Conservation (phyloP, 2,329 filamentous ascomycete genomes). For the Epichloe gansuensis region DNA sequence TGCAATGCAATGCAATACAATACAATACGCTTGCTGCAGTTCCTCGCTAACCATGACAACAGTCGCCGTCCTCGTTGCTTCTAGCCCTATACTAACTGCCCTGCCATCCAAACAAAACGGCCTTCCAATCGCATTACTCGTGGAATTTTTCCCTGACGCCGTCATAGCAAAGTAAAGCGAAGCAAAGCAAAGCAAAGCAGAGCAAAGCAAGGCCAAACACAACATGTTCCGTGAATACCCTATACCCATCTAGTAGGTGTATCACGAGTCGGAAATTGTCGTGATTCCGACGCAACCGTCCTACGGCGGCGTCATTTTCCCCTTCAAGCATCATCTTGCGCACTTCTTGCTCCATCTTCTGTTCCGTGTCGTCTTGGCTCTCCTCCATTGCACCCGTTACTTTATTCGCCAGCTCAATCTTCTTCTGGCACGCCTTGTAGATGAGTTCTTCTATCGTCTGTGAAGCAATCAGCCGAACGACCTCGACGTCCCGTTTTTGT, state of each 20-base stretch:
- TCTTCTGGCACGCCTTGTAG: conserved; percentile 80
- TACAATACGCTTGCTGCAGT: too few species aligned
- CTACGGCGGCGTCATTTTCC: conserved; percentile 28
- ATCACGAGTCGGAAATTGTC: neutral
- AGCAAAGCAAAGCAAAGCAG: too few species aligned
- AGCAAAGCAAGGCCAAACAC: too few species aligned
- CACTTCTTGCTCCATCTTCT: conserved; percentile 32
- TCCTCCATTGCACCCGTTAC: conserved; percentile 32
- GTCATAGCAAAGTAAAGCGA: too few species aligned
- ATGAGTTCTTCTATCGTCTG: conserved; percentile 90
- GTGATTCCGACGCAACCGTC: conserved; percentile 3
- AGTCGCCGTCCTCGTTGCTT: too few species aligned
- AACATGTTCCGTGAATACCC: too few species aligned
- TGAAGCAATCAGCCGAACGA: conserved; percentile 70
- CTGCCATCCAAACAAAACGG: too few species aligned
- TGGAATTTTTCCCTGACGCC: too few species aligned
- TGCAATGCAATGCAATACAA: too few species aligned
- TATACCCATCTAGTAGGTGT: neutral
- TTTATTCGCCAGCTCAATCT: conserved; percentile 70
- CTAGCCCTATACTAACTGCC: too few species aligned
- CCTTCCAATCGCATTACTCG: too few species aligned
- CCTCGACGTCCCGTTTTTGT: conserved; percentile 81
- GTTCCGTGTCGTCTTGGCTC: conserved; percentile 15
- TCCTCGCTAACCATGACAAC: too few species aligned
- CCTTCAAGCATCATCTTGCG: conserved; percentile 28